Evolutionary conservation across 1,284 basidiomycete species (phyloP).

Genomic region (Microbotryum silenes-acaulis): DNA sequence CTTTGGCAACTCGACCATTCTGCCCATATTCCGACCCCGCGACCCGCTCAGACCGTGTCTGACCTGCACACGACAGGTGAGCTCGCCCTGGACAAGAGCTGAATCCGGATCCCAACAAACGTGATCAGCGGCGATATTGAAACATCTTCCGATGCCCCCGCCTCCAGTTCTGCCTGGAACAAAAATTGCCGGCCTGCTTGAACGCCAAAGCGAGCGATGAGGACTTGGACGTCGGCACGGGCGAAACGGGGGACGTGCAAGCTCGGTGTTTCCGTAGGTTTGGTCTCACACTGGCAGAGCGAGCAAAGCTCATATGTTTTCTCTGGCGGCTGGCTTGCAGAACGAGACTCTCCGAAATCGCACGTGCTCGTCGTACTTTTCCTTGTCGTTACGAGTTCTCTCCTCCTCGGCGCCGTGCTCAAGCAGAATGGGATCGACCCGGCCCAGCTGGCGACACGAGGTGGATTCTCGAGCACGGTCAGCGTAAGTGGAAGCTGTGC

Average conservation of each 20-base stretch:
- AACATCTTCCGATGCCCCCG: conserved; percentile 42
- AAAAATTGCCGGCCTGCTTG: conserved; percentile 75
- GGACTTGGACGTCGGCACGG: conserved; percentile 83
- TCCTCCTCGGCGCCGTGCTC: conserved; percentile 73
- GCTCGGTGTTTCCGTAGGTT: conserved; percentile 87
- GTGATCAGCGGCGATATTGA: no score
- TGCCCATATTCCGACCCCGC: conserved; percentile 67
- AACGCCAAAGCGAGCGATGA: conserved; percentile 68
- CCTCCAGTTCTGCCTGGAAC: conserved; percentile 81
- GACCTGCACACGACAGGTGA: conserved; percentile 56
- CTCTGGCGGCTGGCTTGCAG: conserved; percentile 42
- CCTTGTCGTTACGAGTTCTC: conserved; percentile 70
- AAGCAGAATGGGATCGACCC: conserved; percentile 30
- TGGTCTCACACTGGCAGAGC: background rate
- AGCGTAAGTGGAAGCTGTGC: no score
- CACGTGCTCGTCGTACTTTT: conserved; percentile 85
- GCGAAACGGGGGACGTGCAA: conserved; percentile 93
- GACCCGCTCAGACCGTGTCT: conserved; percentile 81
- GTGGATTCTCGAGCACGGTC: no score
- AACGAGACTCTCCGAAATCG: conserved; percentile 79
- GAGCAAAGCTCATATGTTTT: conserved; percentile 35
- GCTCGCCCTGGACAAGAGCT: no score
- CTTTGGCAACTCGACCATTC: conserved; percentile 76
- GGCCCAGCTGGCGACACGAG: no score
- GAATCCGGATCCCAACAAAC: no score